Evolutionary conservation across 1,284 basidiomycete species (phyloP).

Genomic region (Ustilago nuda): DNA sequence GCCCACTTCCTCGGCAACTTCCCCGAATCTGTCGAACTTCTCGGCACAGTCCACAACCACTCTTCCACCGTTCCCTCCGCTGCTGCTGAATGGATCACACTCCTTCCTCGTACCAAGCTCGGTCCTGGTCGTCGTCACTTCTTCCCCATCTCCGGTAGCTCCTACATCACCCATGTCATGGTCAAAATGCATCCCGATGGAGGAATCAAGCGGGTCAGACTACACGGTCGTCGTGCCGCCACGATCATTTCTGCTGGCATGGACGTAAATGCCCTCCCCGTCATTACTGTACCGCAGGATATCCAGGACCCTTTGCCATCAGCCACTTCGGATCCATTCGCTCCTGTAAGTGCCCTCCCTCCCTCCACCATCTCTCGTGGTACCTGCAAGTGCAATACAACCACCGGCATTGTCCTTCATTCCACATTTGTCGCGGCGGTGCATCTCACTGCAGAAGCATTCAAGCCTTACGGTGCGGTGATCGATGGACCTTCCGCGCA

Average conservation of each 20-base stretch:
- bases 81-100: slow-evolving; percentile 75
- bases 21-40: slow-evolving; percentile 82
- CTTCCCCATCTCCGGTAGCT: slow-evolving; percentile 80
- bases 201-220: slow-evolving; percentile 88
- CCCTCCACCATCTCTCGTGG: slow-evolving; percentile 8
- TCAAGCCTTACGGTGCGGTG: slow-evolving; percentile 58
- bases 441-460: slow-evolving; percentile 44
- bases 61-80: slow-evolving; percentile 40
- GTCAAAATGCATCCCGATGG: slow-evolving; percentile 94
- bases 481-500: slow-evolving; percentile 45
- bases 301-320: slow-evolving; percentile 49
- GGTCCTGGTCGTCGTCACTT: slow-evolving; percentile 91
- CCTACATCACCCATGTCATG: slow-evolving; percentile 82
- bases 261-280: slow-evolving; percentile 29
- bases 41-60: slow-evolving; percentile 74
- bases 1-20: slow-evolving; percentile 97
- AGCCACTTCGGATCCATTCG: slow-evolving; percentile 36
- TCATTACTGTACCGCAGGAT: slow-evolving; percentile 51
- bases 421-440: slow-evolving; percentile 21
- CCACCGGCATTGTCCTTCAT: slow-evolving; percentile 26
- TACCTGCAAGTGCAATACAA: slow-evolving; percentile 4
- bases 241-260: slow-evolving; percentile 37
- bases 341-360: slow-evolving; percentile 40
- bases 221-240: slow-evolving; percentile 77
- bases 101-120: slow-evolving; percentile 82